phyloP scores from a whole-genome alignment of 1,284 basidiomycete genomes.

The Coniferiporia weirii region DNA sequence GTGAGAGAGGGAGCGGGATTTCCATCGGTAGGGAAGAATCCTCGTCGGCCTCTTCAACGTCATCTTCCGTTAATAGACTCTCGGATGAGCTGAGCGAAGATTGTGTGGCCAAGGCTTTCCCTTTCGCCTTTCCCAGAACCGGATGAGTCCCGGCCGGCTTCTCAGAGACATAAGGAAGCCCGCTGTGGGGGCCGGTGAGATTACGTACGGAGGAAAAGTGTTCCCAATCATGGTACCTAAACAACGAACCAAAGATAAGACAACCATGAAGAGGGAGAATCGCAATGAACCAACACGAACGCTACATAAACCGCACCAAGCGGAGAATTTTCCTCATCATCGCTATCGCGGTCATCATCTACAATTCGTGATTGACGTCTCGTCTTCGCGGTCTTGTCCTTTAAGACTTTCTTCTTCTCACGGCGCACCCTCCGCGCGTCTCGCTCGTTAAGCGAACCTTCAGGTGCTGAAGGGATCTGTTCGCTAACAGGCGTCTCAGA shows the following conservation, averaged over 20 bases:
- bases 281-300: slow-evolving; percentile 41
- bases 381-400: slow-evolving; percentile 24
- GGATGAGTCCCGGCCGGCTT: slow-evolving; percentile 26
- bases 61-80: slow-evolving; percentile 22
- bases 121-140: slow-evolving; percentile 16
- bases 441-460: slow-evolving; percentile 28
- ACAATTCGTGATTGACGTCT: slow-evolving; percentile 28
- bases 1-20: slow-evolving; percentile 40
- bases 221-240: slow-evolving; percentile 87
- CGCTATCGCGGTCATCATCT: slow-evolving; percentile 26
- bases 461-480: slow-evolving; percentile 20
- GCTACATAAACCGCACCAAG: slow-evolving; percentile 66
- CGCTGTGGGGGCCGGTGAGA: slow-evolving; percentile 77
- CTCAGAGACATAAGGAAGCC: slow-evolving; percentile 68
- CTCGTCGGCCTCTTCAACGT: slow-evolving; percentile 5
- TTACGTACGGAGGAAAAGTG: slow-evolving; percentile 92
- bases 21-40: slow-evolving; percentile 24
- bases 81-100: slow-evolving; percentile 19
- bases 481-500: slow-evolving; percentile 5
- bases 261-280: slow-evolving; percentile 15
- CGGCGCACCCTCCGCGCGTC: slow-evolving; percentile 31
- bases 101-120: slow-evolving; percentile 18
- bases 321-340: slow-evolving; percentile 24
- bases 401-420: slow-evolving; percentile 33
- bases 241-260: slow-evolving; percentile 7